phyloP scores from a whole-genome alignment of 192 early-diverging fungal genomes.

The Coemansia sp. region DNA sequence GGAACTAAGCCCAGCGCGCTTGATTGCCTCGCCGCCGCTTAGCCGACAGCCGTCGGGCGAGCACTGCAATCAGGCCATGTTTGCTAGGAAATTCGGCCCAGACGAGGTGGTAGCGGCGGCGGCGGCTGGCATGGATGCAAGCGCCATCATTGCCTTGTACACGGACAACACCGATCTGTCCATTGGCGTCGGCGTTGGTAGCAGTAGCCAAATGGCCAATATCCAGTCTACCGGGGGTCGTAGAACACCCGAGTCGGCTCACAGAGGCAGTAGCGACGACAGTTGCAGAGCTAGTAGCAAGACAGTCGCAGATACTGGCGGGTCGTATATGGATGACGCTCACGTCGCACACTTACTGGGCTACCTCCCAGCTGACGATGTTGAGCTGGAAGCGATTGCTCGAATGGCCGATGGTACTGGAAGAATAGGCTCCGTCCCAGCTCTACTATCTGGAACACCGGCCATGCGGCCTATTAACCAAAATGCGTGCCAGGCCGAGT shows the following conservation, averaged over 20 bases:
- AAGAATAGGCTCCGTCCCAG: constrained; percentile 14
- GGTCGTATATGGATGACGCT: background rate
- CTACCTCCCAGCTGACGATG: background rate
- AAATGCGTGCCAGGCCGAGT: background rate
- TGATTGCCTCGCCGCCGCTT: constrained; percentile 15
- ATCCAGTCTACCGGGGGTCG: background rate
- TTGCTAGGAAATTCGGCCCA: background rate
- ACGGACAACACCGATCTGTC: background rate
- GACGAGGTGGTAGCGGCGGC: background rate
- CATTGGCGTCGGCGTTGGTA: background rate
- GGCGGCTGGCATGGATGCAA: constrained; percentile 4
- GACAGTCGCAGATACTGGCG: background rate
- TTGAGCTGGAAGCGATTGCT: background rate
- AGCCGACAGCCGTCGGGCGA: constrained; percentile 17
- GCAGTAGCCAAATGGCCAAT: background rate
- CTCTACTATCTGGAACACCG: constrained; percentile 33
- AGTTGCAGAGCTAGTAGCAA: constrained; percentile 9
- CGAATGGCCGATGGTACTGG: constrained; percentile 12
- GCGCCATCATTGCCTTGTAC: constrained; percentile 37
- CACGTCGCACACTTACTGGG: background rate
- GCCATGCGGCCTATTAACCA: background rate
- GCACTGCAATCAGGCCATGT: background rate
- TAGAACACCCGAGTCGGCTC: constrained; percentile 8
- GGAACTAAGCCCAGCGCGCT: background rate
- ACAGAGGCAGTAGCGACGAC: constrained; percentile 10